Conservation (phyloP, 106 monocot species). For the Xerophyta viscosa region DNA sequence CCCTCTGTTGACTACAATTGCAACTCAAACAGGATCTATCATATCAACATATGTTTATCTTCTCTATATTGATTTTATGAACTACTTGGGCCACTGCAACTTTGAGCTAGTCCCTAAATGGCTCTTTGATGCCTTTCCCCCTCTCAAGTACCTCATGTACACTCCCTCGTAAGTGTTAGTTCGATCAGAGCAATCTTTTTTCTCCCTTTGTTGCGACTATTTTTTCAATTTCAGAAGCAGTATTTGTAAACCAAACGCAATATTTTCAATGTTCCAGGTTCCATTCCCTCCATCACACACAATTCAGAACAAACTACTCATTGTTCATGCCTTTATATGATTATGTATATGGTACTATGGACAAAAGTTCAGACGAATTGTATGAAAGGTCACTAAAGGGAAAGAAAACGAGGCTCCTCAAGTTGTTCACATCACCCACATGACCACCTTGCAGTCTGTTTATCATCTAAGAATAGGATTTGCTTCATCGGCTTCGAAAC, state of each 20-base stretch:
- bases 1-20: constrained; percentile 21
- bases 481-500: constrained; percentile 51
- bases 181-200: no score
- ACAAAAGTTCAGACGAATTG: constrained; percentile 34
- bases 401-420: constrained; percentile 21
- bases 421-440: constrained; percentile 62
- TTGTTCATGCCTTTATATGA: constrained; percentile 91
- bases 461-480: constrained; percentile 47
- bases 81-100: constrained; percentile 87
- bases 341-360: constrained; percentile 55
- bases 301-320: constrained; percentile 76
- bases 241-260: no score
- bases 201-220: not conserved
- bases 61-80: constrained; percentile 71
- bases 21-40: constrained; percentile 28
- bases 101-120: constrained; percentile 63
- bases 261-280: constrained; percentile 28
- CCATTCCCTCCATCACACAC: constrained; percentile 80
- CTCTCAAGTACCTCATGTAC: constrained; percentile 70
- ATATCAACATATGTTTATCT: constrained; percentile 17
- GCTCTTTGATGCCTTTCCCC: constrained; percentile 45
- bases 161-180: constrained; percentile 81
- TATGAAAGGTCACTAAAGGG: constrained; percentile 36
- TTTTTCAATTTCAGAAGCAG: no score
- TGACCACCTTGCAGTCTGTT: constrained; percentile 41